Base-by-base conservation (phyloP, 768 basidiomycete species). In the Cubamyces lactineus region DNA sequence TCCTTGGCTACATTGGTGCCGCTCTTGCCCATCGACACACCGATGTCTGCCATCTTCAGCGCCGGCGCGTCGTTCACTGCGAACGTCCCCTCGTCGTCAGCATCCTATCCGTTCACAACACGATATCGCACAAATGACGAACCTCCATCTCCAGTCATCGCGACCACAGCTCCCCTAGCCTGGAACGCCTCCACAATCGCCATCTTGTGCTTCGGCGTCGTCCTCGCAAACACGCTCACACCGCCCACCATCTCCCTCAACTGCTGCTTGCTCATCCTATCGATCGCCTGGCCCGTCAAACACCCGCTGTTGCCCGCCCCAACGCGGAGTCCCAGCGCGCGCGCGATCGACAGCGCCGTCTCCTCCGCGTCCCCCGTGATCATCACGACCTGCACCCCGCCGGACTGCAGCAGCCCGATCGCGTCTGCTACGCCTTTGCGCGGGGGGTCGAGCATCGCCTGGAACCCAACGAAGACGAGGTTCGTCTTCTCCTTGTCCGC, bases 1-100 rank as follows among this genome's bases (percentile, higher is more conserved):
- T 98, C 96, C 76, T 98, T 98, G 24, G 96, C 95, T 12, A 98
- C 96, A 72, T 98, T 96, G 19, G 96, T 97, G n/a, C 96, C 96
- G 63, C 91, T 93, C 76, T 92, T 94, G 59, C 96, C 96, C 96
- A 98, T 98, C 42, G 94, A 92, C 55, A 98, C 86, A 15, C 96
- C 96, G 68, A 98, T 97, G 72, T 98, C 96, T 2, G 96, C 96
- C 93, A 94, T 94, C 76, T 96, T 97, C 63, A 98, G 78, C 42
- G 96, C 96, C 2, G 96, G 96, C 0, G 96, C 95, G 68, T 98
- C 96, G 73, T 98, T 98, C 16, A 98, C 96, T 84, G 51, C 50
- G 89, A 49, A 45, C 40, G 26, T 17, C 51, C 39, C 48, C 59
- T 28, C 69, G 34, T 50, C 38, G 28, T 21, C 57, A 60, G 21